phyloP scores from a whole-genome alignment of 2,329 filamentous ascomycete genomes.

The Nigrospora osmanthi region DNA sequence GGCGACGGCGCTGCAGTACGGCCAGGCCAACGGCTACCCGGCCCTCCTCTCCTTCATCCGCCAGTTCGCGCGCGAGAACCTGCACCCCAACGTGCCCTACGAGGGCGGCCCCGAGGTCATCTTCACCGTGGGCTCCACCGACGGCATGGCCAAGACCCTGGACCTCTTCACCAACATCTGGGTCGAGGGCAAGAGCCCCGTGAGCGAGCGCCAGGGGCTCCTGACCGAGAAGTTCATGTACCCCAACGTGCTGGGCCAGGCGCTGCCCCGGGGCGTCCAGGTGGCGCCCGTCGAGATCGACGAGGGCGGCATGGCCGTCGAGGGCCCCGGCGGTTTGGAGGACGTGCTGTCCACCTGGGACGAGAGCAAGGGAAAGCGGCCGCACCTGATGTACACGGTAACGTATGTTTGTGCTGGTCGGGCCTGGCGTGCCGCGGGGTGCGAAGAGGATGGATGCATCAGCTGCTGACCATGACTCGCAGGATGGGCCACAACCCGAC shows the following conservation, averaged over 20 bases:
- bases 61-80: slow-evolving; percentile 65
- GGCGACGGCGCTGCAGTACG: slow-evolving; percentile 78
- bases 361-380: slow-evolving; percentile 60
- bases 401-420: slow-evolving; percentile 52
- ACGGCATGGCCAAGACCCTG: slow-evolving; percentile 74
- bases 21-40: slow-evolving; percentile 73
- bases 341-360: slow-evolving; percentile 84
- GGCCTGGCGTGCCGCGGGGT: background rate
- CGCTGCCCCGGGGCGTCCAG: slow-evolving; percentile 61
- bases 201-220: slow-evolving; percentile 65
- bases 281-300: slow-evolving; percentile 70
- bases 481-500: slow-evolving; percentile 90
- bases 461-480: background rate
- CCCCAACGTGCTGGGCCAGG: slow-evolving; percentile 65
- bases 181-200: slow-evolving; percentile 59
- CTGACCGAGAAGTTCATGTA: slow-evolving; percentile 78
- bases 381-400: slow-evolving; percentile 83
- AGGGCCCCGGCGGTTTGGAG: slow-evolving; percentile 64
- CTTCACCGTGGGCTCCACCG: slow-evolving; percentile 74
- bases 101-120: slow-evolving; percentile 67
- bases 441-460: background rate
- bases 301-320: slow-evolving; percentile 67
- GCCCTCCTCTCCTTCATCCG: slow-evolving; percentile 71
- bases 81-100: slow-evolving; percentile 80
- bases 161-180: slow-evolving; percentile 71